These are phyloP conservation scores for Teratosphaeriaceae sp. DNA, from an alignment of 2,329 filamentous ascomycete species.

Conservation along the genomic window DNA sequence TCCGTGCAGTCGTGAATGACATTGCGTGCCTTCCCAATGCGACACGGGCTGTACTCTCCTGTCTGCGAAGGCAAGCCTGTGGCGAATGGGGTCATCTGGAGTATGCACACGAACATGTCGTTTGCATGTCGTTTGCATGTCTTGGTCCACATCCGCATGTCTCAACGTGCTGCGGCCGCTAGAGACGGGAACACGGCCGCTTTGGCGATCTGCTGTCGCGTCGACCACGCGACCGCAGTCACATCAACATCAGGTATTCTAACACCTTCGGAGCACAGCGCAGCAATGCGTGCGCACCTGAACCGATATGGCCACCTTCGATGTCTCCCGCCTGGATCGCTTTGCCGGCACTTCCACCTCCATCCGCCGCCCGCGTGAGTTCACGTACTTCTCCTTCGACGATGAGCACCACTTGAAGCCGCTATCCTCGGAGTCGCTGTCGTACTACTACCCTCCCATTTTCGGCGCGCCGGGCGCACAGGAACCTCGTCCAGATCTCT, in stretches of 20 bases:
- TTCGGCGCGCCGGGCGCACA: slow-evolving; percentile 20
- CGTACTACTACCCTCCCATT: slow-evolving; percentile 75
- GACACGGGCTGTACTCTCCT: too few species aligned
- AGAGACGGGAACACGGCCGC: not conserved
- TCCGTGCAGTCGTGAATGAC: too few species aligned
- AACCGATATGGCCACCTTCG: slow-evolving; percentile 37
- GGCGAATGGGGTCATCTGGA: too few species aligned
- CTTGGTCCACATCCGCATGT: too few species aligned
- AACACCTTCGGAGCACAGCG: not conserved
- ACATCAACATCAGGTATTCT: not conserved
- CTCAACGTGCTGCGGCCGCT: not conserved
- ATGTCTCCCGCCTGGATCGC: slow-evolving; percentile 62
- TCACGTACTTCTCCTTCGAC: slow-evolving; percentile 91
- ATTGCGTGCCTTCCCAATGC: too few species aligned
- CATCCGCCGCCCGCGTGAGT: slow-evolving; percentile 75
- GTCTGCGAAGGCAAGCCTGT: too few species aligned
- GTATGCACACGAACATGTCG: too few species aligned
- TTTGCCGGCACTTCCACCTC: slow-evolving; percentile 63
- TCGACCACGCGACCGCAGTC: not conserved
- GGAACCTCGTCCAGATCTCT: slow-evolving; percentile 56
- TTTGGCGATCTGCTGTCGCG: not conserved
- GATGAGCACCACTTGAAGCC: slow-evolving; percentile 68
- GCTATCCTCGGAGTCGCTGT: slow-evolving; percentile 66
- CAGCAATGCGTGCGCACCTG: not conserved
- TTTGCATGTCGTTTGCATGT: not conserved